phyloP scores from a whole-genome alignment of 1,284 basidiomycete species.

The Cystobasidium pallidum region DNA sequence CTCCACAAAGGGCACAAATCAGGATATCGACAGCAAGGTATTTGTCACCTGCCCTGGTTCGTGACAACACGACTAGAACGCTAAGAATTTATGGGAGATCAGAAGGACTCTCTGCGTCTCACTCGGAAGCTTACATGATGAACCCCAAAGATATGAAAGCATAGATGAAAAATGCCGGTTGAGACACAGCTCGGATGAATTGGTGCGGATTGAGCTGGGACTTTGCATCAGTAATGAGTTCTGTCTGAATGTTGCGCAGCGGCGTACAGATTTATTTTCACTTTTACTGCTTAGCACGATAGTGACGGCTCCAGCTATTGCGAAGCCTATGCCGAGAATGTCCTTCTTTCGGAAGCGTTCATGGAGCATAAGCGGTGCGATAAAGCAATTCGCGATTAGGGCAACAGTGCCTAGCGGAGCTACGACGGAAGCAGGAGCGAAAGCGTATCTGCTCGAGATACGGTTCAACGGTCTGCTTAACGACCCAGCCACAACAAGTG shows the following conservation, averaged over 20 bases:
- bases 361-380: conserved; percentile 67
- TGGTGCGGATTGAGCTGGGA: conserved; percentile 64
- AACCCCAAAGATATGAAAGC: conserved; percentile 66
- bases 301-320: conserved; percentile 81
- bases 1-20: conserved; percentile 85
- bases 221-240: background rate
- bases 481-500: background rate
- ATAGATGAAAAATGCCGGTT: conserved; percentile 74
- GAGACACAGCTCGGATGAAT: conserved; percentile 71
- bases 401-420: conserved; percentile 74
- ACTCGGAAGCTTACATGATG: conserved; percentile 26
- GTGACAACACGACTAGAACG: conserved; percentile 63
- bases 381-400: conserved; percentile 89
- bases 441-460: conserved; percentile 67
- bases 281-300: conserved; percentile 83
- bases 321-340: conserved; percentile 80
- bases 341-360: conserved; percentile 64
- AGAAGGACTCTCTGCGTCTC: background rate
- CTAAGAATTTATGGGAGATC: conserved; percentile 56
- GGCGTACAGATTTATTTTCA: conserved; percentile 66
- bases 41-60: conserved; percentile 68
- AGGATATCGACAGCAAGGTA: conserved; percentile 86
- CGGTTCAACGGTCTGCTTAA: background rate
- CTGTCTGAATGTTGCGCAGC: background rate
- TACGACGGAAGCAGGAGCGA: conserved; percentile 89